phyloP scores from a whole-genome alignment of 768 basidiomycete species.

The Neoboletus magnificus region DNA sequence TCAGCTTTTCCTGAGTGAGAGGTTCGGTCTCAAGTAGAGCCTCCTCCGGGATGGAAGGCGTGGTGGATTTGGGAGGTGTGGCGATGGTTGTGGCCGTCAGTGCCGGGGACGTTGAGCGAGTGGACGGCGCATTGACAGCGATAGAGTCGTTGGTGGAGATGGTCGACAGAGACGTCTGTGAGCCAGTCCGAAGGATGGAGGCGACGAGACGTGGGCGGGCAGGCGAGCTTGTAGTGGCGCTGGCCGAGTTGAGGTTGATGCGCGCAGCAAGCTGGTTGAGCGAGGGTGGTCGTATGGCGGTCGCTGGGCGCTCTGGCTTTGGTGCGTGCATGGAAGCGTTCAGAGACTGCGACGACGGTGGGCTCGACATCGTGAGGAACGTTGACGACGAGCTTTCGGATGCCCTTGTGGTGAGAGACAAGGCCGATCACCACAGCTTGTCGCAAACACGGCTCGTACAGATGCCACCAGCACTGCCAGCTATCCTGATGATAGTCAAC shows the following conservation, averaged over 20 bases:
- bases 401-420: slow-evolving; percentile 11
- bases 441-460: neutral
- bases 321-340: slow-evolving; percentile 34
- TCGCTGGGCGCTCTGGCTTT: slow-evolving; percentile 36
- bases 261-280: slow-evolving; percentile 81
- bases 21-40: slow-evolving; percentile 36
- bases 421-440: slow-evolving; percentile 6
- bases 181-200: slow-evolving; percentile 61
- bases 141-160: slow-evolving; percentile 54
- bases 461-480: neutral
- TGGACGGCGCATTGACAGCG: slow-evolving; percentile 63
- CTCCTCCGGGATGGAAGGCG: slow-evolving; percentile 38
- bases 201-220: slow-evolving; percentile 72
- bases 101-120: slow-evolving; percentile 65
- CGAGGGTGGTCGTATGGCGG: slow-evolving; percentile 55
- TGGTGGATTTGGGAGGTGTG: slow-evolving; percentile 41
- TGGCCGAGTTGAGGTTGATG: slow-evolving; percentile 47
- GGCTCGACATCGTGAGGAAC: slow-evolving; percentile 29
- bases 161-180: slow-evolving; percentile 51
- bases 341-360: slow-evolving; percentile 28
- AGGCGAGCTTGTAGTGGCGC: slow-evolving; percentile 24
- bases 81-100: slow-evolving; percentile 44
- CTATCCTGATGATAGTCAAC: neutral
- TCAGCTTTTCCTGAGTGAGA: slow-evolving; percentile 64
- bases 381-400: slow-evolving; percentile 13